Evolutionary conservation across 1,139 yeast genomes (phyloP).

Genomic region (Sugiyamaella sp.): DNA sequence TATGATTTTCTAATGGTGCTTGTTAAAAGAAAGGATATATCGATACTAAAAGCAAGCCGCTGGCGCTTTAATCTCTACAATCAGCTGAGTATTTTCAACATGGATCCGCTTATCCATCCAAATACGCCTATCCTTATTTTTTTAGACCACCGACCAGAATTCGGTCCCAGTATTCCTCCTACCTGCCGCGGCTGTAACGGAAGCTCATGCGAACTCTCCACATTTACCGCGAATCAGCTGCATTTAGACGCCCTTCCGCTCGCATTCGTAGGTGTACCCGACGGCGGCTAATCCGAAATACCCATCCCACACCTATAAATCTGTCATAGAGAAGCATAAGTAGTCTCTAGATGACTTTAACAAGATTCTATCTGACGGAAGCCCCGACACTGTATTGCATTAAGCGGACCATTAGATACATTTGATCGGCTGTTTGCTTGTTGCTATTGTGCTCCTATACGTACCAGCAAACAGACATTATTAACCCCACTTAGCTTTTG

Average conservation of each 20-base stretch:
- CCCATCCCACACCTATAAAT: not conserved
- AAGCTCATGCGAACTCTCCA: not conserved
- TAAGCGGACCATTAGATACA: not conserved
- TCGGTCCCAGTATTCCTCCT: too few species aligned
- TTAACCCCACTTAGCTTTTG: not conserved
- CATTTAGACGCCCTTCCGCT: constrained; percentile 7
- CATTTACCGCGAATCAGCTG: not conserved
- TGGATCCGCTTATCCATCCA: too few species aligned
- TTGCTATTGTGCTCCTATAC: too few species aligned
- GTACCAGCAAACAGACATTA: too few species aligned
- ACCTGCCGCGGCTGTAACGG: not conserved
- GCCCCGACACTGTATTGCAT: not conserved
- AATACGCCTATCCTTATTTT: too few species aligned
- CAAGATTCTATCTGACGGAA: not conserved
- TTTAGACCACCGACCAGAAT: too few species aligned
- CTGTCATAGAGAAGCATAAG: not conserved
- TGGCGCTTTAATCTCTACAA: too few species aligned
- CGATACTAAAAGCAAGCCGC: too few species aligned
- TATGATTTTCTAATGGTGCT: too few species aligned
- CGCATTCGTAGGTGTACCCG: constrained; percentile 8
- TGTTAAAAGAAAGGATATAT: too few species aligned
- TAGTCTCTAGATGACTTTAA: too few species aligned
- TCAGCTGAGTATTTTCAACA: too few species aligned
- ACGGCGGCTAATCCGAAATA: constrained; percentile 3
- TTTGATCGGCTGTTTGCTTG: not conserved